Percentiles rank a stretch among this genome's conserved stretches.
Evolutionary conservation across 257 asterid species (phyloP).

Genomic region (Capsicum baccatum): DNA sequence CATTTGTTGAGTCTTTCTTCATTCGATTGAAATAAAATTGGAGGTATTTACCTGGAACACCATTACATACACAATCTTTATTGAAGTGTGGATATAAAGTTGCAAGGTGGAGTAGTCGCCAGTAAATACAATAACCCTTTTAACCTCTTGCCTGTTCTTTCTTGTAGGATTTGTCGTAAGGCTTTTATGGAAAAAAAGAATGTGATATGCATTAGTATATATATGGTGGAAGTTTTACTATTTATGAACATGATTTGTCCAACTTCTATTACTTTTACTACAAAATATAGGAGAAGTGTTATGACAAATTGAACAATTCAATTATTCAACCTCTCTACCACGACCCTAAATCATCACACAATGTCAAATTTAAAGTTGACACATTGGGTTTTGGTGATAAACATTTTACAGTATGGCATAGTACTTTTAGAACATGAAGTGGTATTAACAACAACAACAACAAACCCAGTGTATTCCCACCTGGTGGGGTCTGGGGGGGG

Average conservation of each 20-base stretch:
- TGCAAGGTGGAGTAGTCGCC: neutral
- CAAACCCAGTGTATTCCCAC: no score
- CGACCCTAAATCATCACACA: neutral
- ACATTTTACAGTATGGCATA: neutral
- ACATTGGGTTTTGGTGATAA: neutral
- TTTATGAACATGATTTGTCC: neutral
- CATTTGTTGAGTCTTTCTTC: neutral
- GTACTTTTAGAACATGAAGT: neutral
- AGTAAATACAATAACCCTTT: neutral
- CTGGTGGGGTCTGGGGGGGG: no score
- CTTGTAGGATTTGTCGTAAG: neutral
- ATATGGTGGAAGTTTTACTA: neutral
- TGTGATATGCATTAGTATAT: neutral
- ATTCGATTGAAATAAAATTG: neutral
- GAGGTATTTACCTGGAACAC: neutral
- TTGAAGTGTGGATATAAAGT: neutral
- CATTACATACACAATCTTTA: neutral
- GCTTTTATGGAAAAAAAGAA: neutral
- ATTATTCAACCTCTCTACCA: conserved; percentile 2
- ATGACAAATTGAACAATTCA: neutral
- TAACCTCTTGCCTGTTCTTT: neutral
- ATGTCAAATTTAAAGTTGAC: neutral
- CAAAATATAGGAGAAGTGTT: neutral
- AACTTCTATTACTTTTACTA: neutral
- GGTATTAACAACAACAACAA: no score